Evolutionary conservation across 192 early-diverging fungal genomes (phyloP), one percentile per base, ranked within the genome.

Genomic region (Tieghemiomyces parasiticus): DNA sequence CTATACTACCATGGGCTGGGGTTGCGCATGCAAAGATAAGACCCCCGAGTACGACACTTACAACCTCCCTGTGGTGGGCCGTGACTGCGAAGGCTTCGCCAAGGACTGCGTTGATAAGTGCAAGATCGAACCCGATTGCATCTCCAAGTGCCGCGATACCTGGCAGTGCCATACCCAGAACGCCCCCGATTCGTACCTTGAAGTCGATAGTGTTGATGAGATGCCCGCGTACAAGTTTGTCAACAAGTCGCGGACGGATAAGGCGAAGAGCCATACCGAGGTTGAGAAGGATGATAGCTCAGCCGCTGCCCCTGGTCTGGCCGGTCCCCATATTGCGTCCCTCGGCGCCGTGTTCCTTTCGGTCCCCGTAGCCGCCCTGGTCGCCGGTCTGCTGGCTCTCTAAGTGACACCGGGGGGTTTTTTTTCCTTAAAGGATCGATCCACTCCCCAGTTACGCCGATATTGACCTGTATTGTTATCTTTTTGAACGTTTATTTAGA

Each of bases 1-100:
- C 65, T 1, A 59, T 4, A 65, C 60, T n/a, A 78, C 77, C 22
- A 64, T 78, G 67, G 77, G 68, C 31, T 78, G 77, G 77, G 74
- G 74, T 35, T 78, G 77, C 26, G 74, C 71, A 2, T 78, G 77
- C 62, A 44, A 54, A 60, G 56, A 58, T 26, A 66, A 72, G 55
- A 65, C 66, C 2, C 74, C 74, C 24, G 64, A 73, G 46, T 74
- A 71, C 60, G 60, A 67, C 30, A 53, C 61, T 22, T 75, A 65
- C 66, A 70, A 75, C 66, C 68, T 70, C 65, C 74, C 74, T 24
- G 68, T 75, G 56, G 67, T 68, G 20, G 63, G 67, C 20, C 66
- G 67, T 13, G 74, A 75, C 63, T 75, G 74, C 56, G 48, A 60
- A 22, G 74, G 74, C 32, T 68, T 67, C 34, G 59, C 47, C 26